Evolutionary conservation across 2,329 filamentous ascomycete species (phyloP).

Genomic region (Dryadomyces sulphureus): DNA sequence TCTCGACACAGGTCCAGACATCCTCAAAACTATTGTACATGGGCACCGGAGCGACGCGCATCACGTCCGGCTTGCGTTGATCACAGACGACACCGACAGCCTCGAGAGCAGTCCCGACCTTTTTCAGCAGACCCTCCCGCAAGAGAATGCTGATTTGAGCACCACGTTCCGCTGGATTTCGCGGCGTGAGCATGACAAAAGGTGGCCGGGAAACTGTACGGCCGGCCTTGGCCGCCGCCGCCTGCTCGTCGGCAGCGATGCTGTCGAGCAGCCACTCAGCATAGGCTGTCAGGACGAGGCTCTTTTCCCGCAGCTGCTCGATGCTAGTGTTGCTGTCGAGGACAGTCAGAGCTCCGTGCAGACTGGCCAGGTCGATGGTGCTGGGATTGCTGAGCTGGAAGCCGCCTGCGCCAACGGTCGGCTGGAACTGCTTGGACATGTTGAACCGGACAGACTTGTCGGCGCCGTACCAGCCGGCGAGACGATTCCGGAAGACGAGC

Average conservation of each 20-base stretch:
- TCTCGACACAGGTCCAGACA: slow-evolving; percentile 24
- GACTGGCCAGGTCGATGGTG: slow-evolving; percentile 61
- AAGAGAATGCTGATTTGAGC: slow-evolving; percentile 58
- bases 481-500: slow-evolving; percentile 43
- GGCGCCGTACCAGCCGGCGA: slow-evolving; percentile 79
- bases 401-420: slow-evolving; percentile 63
- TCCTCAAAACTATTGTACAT: slow-evolving; percentile 73
- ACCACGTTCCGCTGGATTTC: slow-evolving; percentile 51
- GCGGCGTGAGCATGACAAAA: slow-evolving; percentile 55
- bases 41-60: slow-evolving; percentile 70
- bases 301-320: slow-evolving; percentile 52
- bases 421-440: slow-evolving; percentile 71
- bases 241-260: slow-evolving; percentile 21
- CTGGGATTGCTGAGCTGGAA: slow-evolving; percentile 80
- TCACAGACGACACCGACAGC: slow-evolving; percentile 62
- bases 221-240: slow-evolving; percentile 39
- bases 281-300: slow-evolving; percentile 60
- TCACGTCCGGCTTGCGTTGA: slow-evolving; percentile 72
- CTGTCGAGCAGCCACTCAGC: slow-evolving; percentile 50
- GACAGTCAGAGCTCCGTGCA: slow-evolving; percentile 57
- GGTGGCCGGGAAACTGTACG: slow-evolving; percentile 16
- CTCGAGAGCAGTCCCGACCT: slow-evolving; percentile 47
- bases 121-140: slow-evolving; percentile 52
- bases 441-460: slow-evolving; percentile 46
- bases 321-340: slow-evolving; percentile 62